Evolutionary conservation across 2,329 filamentous ascomycete genomes (phyloP), one percentile per base, ranked within the genome.

Genomic region (Ophiostoma tasmaniense): DNA sequence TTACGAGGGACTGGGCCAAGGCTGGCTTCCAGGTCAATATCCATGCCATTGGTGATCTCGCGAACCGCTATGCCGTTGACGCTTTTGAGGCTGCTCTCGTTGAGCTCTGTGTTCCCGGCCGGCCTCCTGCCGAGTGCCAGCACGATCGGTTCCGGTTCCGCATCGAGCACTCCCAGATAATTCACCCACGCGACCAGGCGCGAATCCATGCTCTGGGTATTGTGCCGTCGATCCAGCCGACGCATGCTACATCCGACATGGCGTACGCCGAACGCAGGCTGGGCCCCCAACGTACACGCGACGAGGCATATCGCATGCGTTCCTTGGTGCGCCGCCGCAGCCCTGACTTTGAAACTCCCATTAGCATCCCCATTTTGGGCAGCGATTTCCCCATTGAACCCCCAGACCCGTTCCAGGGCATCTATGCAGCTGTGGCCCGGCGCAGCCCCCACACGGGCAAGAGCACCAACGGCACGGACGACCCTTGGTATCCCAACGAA

Each of bases 301-400:
- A 78, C 17, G 84, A 86, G 70, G 89, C 88, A 1, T 91, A 91
- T 76, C 82, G 87, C 28, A 90, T 91, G 88, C 80, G 80, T 13
- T 87, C 85, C 0, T 77, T 90, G 1, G 80, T 89, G 1, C 79
- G 42, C 83, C 30, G 66, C 10, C 67, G 52, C 22, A 28, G 59
- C 20, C 69, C 67, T 61, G 28, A 62, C 14, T 62, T 62, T 37
- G 28, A 33, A n/a, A 35, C 59, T 1, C 59, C 28, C 14, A 22
- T 64, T 33, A 64, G 61, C 33, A 37, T 37, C 14, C 69, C 66
- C 20, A 78, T 90, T 0, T 80, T 91, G 1, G 89, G 89, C 2
- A 89, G 87, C 66, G 89, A 91, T 74, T 91, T 91, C 73, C 89
- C 89, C 50, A 89, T 91, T 8, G 89, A 91, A 75, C 89, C 88